phyloP scores from a whole-genome alignment of 768 basidiomycete species.

The Vishniacozyma victoriae region DNA sequence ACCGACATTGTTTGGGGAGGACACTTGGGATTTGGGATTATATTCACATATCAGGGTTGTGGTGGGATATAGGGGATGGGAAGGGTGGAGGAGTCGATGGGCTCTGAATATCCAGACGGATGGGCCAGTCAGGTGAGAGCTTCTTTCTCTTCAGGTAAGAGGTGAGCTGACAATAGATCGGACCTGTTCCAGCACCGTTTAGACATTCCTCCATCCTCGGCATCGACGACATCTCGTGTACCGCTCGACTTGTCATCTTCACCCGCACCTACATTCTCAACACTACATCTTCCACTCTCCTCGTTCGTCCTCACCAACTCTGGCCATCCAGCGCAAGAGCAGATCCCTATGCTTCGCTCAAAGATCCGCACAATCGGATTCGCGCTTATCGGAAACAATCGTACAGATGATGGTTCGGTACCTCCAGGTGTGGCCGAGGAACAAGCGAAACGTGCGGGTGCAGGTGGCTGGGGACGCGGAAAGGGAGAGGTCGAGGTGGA shows the following conservation, averaged over 20 bases:
- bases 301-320: constrained; percentile 51
- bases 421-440: constrained; percentile 38
- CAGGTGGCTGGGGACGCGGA: constrained; percentile 22
- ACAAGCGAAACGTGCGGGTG: constrained; percentile 17
- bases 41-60: constrained; percentile 77
- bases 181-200: constrained; percentile 94
- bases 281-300: constrained; percentile 67
- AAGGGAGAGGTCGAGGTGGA: constrained; percentile 18
- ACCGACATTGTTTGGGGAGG: constrained; percentile 78
- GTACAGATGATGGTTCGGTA: constrained; percentile 48
- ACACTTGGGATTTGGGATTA: constrained; percentile 73
- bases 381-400: constrained; percentile 77
- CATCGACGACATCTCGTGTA: constrained; percentile 14
- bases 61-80: constrained; percentile 69
- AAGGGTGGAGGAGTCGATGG: constrained; percentile 72
- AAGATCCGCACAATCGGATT: constrained; percentile 76
- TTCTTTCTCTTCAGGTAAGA: constrained; percentile 35
- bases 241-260: constrained; percentile 11
- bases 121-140: constrained; percentile 50
- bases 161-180: constrained; percentile 52
- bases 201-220: constrained; percentile 13
- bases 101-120: constrained; percentile 91
- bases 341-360: constrained; percentile 70
- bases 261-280: constrained; percentile 22
- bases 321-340: constrained; percentile 53